Conservation (phyloP, 306 rosid genomes). For the barrel medic (Medicago truncatula) region MtrunA17r5.0-ANR NC_053045.1:37367001-37367500, state of each 20-base stretch:
- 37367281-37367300: not conserved
- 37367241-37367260: too few relatives aligned
- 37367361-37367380: not conserved
- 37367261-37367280: not conserved
- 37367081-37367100: not conserved
- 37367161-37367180: not conserved
- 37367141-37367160: not conserved
- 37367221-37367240: too few relatives aligned
- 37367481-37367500: not conserved
- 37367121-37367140: not conserved
- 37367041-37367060: not conserved
- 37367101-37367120: not conserved
- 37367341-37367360: not conserved
- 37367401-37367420: not conserved
- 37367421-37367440: not conserved
- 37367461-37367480: not conserved
- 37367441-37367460: not conserved
- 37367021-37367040: not conserved
- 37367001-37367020: not conserved
- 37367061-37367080: not conserved
- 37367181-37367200: not conserved
- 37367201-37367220: not conserved
- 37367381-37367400: not conserved
- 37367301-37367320: not conserved
- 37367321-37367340: not conserved